Evolutionary conservation across 352 stramenopile genomes (phyloP).

Genomic region (Pythium sp.): DNA sequence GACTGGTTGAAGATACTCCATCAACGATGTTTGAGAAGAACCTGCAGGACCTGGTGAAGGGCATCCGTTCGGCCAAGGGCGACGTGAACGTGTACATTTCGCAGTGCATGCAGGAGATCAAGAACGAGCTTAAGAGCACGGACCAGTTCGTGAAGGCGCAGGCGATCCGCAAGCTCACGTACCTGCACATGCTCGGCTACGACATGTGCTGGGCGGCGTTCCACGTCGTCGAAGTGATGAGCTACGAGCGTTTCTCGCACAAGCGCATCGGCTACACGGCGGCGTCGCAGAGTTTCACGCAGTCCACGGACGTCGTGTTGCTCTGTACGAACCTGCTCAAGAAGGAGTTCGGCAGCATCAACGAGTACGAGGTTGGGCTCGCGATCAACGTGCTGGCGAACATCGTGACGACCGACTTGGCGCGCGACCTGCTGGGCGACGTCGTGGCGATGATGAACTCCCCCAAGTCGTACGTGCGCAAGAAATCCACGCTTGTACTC

Average conservation of each 20-base stretch:
- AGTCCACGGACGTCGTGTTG: constrained; percentile 97
- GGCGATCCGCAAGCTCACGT: constrained; percentile 96
- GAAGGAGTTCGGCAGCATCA: constrained; percentile 92
- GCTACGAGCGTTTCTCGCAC: constrained; percentile 92
- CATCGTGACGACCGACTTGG: constrained; percentile 97
- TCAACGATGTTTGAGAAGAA: constrained; percentile 97
- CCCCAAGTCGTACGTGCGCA: constrained; percentile 95
- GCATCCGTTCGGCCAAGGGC: constrained; percentile 96
- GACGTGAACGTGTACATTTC: constrained; percentile 97
- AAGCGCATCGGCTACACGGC: constrained; percentile 97
- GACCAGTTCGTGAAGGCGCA: constrained; percentile 97
- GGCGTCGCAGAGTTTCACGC: constrained; percentile 94
- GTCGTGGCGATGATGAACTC: constrained; percentile 92
- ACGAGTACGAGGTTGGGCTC: constrained; percentile 96
- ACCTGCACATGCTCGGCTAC: constrained; percentile 98
- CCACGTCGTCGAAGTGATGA: constrained; percentile 98
- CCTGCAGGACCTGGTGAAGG: constrained; percentile 98
- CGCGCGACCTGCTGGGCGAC: constrained; percentile 91
- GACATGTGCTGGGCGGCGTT: constrained; percentile 98
- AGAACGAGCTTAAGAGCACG: constrained; percentile 95
- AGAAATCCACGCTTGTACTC: constrained; percentile 98
- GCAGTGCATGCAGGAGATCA: constrained; percentile 97
- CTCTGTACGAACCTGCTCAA: constrained; percentile 99
- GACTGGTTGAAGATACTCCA: constrained; percentile 6
- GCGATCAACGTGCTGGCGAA: constrained; percentile 99